Evolutionary conservation across 2,329 filamentous ascomycete genomes (phyloP), one percentile per base, ranked within the genome.

Genomic region (Nigrospora sphaerica): DNA sequence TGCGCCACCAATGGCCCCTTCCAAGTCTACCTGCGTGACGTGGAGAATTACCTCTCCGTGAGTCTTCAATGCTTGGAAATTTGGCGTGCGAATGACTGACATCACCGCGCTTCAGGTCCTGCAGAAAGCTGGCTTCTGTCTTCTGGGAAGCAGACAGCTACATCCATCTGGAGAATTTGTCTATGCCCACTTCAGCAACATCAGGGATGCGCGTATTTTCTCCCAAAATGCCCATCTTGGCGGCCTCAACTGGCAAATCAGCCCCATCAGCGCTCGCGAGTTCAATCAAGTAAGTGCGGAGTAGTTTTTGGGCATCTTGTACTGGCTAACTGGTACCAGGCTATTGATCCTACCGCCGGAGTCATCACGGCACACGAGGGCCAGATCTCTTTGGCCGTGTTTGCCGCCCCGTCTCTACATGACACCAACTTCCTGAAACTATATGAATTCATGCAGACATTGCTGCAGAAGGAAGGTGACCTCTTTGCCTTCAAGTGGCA

Each of bases 121-220:
- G 3, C 63, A 65, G 28, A 53, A 62, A 42, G 52, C 58, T 16
- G 66, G 66, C 6, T 46, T 59, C 39, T 51, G 59, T 35, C 63
- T 66, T 42, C 60, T 68, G 31, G 72, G 72, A 17, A 58, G 56
- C 9, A 66, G 61, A 11, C 62, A 67, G 23, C 50, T 73, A 1
- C 60, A 66, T 14, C 49, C 59, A 4, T 54, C 57, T 28, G 61
- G 60, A 39, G 69, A 71, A 4, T 71, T 66, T 42, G 69, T 80
- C 31, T 77, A 73, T 47, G 63, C 82, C 19, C 73, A 72, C 5
- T 83, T 85, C 54, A 65, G 71, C 7, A 81, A 86, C 54, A 74
- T 83, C 42, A 72, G 78, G 42, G 80, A 85, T 59, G 72, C 81
- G 7, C 74, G 70, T 44, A 67, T 70, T 32, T 70, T 75, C 9